These are phyloP conservation scores for Pleurotus giganteus DNA, from an alignment of 768 basidiomycete genomes.

Conservation along the genomic window DNA sequence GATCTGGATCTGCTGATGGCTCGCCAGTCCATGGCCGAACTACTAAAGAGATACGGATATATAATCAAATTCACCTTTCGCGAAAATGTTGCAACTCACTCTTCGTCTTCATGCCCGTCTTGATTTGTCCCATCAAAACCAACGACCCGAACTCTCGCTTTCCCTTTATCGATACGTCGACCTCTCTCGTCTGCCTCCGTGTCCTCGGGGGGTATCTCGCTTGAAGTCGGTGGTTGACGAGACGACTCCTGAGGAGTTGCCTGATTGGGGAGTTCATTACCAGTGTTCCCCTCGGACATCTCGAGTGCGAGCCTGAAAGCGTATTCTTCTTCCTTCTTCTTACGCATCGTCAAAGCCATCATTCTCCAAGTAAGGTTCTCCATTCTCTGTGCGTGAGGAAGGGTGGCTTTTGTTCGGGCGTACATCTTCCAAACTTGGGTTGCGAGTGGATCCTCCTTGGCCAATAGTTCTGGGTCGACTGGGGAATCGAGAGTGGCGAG, in stretches of 20 bases:
- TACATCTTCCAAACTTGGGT: slow-evolving; percentile 99
- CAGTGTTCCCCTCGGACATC: slow-evolving; percentile 17
- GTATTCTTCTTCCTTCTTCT: slow-evolving; percentile 76
- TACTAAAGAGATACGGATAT: slow-evolving; percentile 33
- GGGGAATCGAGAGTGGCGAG: slow-evolving; percentile 37
- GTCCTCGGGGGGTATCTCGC: slow-evolving; percentile 18
- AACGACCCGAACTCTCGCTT: slow-evolving; percentile 71
- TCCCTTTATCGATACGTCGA: slow-evolving; percentile 77
- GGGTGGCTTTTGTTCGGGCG: slow-evolving; percentile 80
- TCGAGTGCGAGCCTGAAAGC: slow-evolving; percentile 21
- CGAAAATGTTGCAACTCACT: slow-evolving; percentile 48
- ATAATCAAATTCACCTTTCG: slow-evolving; percentile 9
- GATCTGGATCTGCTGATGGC: slow-evolving; percentile 89
- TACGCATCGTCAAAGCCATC: slow-evolving; percentile 95
- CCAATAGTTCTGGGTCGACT: slow-evolving; percentile 61
- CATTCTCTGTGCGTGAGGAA: slow-evolving; percentile 94
- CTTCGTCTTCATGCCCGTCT: slow-evolving; percentile 68
- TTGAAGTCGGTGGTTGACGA: slow-evolving; percentile 16
- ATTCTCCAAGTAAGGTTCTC: slow-evolving; percentile 98
- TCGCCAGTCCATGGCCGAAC: slow-evolving; percentile 88
- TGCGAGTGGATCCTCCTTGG: slow-evolving; percentile 86
- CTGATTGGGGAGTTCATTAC: slow-evolving; percentile 14
- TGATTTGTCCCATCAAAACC: slow-evolving; percentile 79
- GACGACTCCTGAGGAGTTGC: slow-evolving; percentile 13
- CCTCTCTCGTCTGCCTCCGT: slow-evolving; percentile 55